Percentiles rank a stretch among this genome's conserved stretches.
Evolutionary conservation across 1,139 yeast genomes (phyloP).

Genomic region (Geotrichum siamense): DNA sequence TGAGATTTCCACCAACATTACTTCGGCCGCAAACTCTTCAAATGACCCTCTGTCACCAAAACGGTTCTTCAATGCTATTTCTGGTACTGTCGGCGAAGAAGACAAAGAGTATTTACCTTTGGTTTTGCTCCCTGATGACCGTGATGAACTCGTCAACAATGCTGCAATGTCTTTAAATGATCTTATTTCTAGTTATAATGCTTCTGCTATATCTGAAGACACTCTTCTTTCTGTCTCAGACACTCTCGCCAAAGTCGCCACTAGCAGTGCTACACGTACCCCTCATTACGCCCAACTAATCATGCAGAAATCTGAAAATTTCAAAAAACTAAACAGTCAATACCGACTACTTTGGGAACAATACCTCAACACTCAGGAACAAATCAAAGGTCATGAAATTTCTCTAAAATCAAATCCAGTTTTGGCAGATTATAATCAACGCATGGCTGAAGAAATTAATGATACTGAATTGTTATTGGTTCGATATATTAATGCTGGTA

Average conservation of each 20-base stretch:
- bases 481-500: conserved; percentile 15
- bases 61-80: conserved; percentile 28
- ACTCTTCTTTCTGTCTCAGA: conserved; percentile 23
- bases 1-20: conserved; percentile 5
- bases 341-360: conserved; percentile 18
- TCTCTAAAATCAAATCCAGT: conserved; percentile 14
- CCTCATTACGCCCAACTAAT: conserved; percentile 23
- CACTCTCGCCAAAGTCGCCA: conserved; percentile 22
- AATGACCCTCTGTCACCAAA: conserved; percentile 28
- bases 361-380: conserved; percentile 15
- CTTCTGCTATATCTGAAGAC: conserved; percentile 26
- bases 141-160: conserved; percentile 24
- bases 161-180: conserved; percentile 29
- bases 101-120: conserved; percentile 28
- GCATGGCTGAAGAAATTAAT: conserved; percentile 15
- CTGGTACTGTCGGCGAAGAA: conserved; percentile 27
- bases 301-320: conserved; percentile 22
- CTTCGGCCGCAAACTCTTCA: conserved; percentile 13
- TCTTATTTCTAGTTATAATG: conserved; percentile 28
- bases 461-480: conserved; percentile 18
- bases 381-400: conserved; percentile 1
- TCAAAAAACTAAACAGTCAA: conserved; percentile 19
- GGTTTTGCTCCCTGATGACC: conserved; percentile 27
- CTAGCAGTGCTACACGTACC: conserved; percentile 17
- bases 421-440: conserved; percentile 13